Evolutionary conservation across 2,329 filamentous ascomycete species (phyloP), one percentile per base, ranked within the genome.

Genomic region (Fusarium devonianum): DNA sequence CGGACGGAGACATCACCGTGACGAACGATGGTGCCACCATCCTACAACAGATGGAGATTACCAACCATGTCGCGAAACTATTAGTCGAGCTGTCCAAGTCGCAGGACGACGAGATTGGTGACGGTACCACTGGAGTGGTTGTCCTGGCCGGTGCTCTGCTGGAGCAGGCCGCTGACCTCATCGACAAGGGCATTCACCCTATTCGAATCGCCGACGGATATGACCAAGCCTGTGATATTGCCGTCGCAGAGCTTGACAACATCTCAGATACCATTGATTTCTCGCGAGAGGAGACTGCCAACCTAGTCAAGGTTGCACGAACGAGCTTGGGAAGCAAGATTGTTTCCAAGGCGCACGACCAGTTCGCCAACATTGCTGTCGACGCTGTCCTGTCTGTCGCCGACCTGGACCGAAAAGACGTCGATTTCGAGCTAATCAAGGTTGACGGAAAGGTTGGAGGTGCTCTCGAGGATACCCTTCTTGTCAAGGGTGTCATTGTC

Each of bases 11-110:
- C 75, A 99, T 99, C 73, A 99, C 94, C 56, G 92, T 99, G 56
- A 99, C 94, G 64, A 99, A 99, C 78, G 94, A 99, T 77, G 94
- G 94, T 68, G 95, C 95, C 45, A 99, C 94, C 34, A 99, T 99
- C 67, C 81, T 99, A 63, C 88, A 90, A 67, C 92, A 96, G 83
- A 99, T 99, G 94, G 94, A 99, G 78, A 93, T 99, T 65, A 90
- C 90, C 64, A 97, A 99, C 81, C 93, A 97, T 75, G 92, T 99
- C 56, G 94, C 94, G 56, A 97, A 97, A 78, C 82, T 99, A 40
- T 80, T 99, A 52, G 94, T 99, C 38, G 93, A 97, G 72, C 86
- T 99, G 29, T 97, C 94, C 59, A 97, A 96, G 79, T 97, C 94
- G 28, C 94, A 99, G 74, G 94, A 99, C 69, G 93, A 97, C 66